These are phyloP conservation scores for Clarireedia paspali DNA, from an alignment of 2,329 filamentous ascomycete species.

Conservation along the genomic window DNA sequence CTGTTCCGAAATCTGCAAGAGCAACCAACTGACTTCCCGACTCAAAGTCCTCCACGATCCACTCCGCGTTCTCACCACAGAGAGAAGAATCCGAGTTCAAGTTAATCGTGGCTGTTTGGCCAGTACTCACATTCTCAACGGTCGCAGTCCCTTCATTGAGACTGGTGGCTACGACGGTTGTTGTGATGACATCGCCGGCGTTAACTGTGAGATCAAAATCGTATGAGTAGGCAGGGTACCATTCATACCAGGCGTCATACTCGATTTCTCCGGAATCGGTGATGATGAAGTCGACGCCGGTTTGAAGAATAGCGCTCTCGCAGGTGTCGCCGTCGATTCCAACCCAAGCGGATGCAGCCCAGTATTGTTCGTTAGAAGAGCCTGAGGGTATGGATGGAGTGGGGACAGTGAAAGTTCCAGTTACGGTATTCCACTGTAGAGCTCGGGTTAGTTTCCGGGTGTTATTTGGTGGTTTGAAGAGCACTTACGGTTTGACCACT, in stretches of 20 bases:
- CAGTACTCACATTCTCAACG: constrained; percentile 38
- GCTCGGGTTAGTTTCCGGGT: not conserved
- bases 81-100: constrained; percentile 29
- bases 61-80: constrained; percentile 39
- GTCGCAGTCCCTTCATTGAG: constrained; percentile 32
- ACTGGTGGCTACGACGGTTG: constrained; percentile 36
- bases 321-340: not conserved
- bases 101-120: constrained; percentile 35
- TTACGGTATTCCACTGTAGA: constrained; percentile 28
- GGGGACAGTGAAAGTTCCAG: constrained; percentile 31
- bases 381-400: constrained; percentile 15
- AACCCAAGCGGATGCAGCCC: not conserved
- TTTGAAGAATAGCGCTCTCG: not conserved
- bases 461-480: not conserved
- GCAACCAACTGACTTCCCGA: constrained; percentile 31
- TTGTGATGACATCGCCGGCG: constrained; percentile 18
- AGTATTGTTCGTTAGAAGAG: not conserved
- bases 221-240: constrained; percentile 48
- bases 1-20: constrained; percentile 38
- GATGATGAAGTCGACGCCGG: constrained; percentile 36
- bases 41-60: constrained; percentile 44
- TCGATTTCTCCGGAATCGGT: constrained; percentile 25
- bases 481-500: constrained; percentile 16
- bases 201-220: constrained; percentile 32
- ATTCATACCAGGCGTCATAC: constrained; percentile 53